Evolutionary conservation across 805 yeast genomes (phyloP), one percentile per base, ranked within the genome.

Genomic region (Spathaspora sp.): DNA sequence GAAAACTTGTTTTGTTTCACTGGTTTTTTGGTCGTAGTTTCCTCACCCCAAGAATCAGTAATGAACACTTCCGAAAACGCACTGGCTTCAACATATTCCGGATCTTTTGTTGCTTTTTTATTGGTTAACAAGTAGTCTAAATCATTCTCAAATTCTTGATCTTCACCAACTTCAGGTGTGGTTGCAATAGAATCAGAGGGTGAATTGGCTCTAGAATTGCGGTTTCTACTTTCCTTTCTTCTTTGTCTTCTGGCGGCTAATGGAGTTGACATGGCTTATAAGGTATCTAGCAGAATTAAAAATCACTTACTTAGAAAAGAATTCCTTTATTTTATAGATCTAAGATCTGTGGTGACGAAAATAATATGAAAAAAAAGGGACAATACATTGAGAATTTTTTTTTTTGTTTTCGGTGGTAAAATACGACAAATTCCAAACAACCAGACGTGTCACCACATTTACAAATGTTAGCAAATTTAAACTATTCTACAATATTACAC

Each of bases 71-170:
- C 46, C 16, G 38, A 38, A 7, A 17, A 9, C 6, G 42, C 28
- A n/a, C 28, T 39, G 10, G 28, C 20, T 28, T 19, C 16, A n/a
- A 16, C 39, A 39, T 29, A 44, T 18, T 44, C 47, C 28, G n/a
- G 39, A 14, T 10, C 23, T 32, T 35, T 39, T 11, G 11, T 35
- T 2, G n/a, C 20, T 10, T 49, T 44, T n/a, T 14, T 16, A 14
- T 26, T 54, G n/a, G 58, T 55, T 48, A 68, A 58, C 42, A 70
- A 55, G 44, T 61, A 70, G 44, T 64, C 59, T 51, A 70, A 60
- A 54, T 69, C 73, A 17, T 57, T 53, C 47, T 69, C 73, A 51
- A 69, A 69, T 31, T 47, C 48, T 44, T 54, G 46, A 42, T 48
- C 52, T 5, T 23, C 42, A 4, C 8, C n/a, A 42, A 46, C 40